Conservation (phyloP, 2,329 filamentous ascomycete species). For the Botrytis fragariae region DNA sequence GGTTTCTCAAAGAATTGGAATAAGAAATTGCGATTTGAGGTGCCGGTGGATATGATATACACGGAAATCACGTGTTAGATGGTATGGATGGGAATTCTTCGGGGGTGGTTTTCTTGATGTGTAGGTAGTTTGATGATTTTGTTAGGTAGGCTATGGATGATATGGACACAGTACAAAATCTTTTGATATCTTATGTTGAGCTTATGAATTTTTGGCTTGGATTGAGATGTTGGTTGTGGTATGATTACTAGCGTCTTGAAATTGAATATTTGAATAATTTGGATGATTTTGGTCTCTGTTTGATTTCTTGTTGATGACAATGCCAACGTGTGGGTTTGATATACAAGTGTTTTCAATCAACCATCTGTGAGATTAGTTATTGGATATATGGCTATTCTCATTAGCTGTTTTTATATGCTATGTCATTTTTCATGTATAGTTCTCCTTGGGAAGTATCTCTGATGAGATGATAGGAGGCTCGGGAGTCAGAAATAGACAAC, state of each 20-base stretch:
- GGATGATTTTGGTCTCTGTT: neutral
- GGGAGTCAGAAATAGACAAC: neutral
- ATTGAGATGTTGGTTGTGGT: neutral
- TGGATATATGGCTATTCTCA: too few relatives aligned
- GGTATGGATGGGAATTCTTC: neutral
- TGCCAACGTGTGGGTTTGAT: neutral
- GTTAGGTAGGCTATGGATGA: neutral
- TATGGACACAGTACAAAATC: too few relatives aligned
- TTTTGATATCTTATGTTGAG: too few relatives aligned
- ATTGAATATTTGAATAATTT: neutral
- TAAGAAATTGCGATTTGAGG: neutral
- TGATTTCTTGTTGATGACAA: neutral
- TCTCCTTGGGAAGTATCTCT: neutral
- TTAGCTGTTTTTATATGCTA: too few relatives aligned
- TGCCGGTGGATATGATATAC: neutral
- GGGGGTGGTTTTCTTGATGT: neutral
- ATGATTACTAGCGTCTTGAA: neutral
- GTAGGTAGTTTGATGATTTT: too few relatives aligned
- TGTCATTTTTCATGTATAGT: neutral
- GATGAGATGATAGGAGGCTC: neutral
- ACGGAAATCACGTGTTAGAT: neutral
- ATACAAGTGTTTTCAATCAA: neutral
- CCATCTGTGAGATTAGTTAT: too few relatives aligned
- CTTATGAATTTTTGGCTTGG: too few relatives aligned
- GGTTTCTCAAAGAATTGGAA: neutral